A percentile compares a stretch with the other conserved stretches of the same genome.
These are phyloP conservation scores for Tolypocladium guangdongense DNA, from an alignment of 2,329 filamentous ascomycete species.

Conservation along the genomic window DNA sequence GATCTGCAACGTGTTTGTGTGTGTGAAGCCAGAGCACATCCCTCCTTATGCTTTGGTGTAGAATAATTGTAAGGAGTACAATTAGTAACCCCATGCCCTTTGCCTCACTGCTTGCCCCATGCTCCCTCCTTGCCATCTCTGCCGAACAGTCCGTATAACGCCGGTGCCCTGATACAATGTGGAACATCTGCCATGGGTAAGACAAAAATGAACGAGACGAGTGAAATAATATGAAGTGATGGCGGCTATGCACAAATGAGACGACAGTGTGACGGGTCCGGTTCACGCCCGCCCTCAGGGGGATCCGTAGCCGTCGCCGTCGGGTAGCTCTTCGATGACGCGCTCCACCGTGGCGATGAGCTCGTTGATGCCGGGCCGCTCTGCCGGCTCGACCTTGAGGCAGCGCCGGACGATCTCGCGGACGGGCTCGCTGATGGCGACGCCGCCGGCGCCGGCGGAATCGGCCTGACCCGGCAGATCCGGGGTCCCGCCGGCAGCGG, in stretches of 20 bases:
- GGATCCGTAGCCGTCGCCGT: conserved; percentile 1
- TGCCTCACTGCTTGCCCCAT: neutral
- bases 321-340: conserved; percentile 45
- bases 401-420: conserved; percentile 83
- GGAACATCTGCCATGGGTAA: neutral
- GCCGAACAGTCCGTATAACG: neutral
- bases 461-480: neutral
- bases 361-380: conserved; percentile 79
- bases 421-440: conserved; percentile 67
- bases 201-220: neutral
- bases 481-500: conserved; percentile 13
- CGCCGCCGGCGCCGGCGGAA: conserved; percentile 11
- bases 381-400: conserved; percentile 73
- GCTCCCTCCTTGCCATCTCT: neutral
- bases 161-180: neutral
- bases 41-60: neutral
- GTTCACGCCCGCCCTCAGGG: neutral
- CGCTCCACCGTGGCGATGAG: conserved; percentile 69
- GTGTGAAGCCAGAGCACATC: neutral
- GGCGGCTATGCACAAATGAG: neutral
- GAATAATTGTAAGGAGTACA: neutral
- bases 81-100: neutral
- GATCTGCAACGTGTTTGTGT: neutral
- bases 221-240: neutral
- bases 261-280: neutral